phyloP scores from a whole-genome alignment of 148 eudicot species.

The Suaeda aralocaspica region DNA sequence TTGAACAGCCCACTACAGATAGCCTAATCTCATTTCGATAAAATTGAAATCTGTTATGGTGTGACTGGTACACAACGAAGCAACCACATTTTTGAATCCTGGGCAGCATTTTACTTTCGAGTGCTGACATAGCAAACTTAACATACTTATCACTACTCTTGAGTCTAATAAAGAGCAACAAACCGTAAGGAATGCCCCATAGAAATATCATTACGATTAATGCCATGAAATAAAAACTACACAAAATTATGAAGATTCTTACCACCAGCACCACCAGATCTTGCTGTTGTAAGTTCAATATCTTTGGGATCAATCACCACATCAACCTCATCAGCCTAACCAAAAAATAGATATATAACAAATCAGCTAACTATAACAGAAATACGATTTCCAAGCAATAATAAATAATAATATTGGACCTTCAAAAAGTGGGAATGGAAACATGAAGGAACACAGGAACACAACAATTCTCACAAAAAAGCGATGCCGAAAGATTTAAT shows the following conservation, averaged over 20 bases:
- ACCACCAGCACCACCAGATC: conserved; percentile 99
- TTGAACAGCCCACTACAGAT: no score
- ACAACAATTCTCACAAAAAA: neutral
- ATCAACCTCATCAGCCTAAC: conserved; percentile 96
- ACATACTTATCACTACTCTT: no score
- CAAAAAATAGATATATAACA: neutral
- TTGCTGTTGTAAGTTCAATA: conserved; percentile 92
- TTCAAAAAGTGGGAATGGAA: neutral
- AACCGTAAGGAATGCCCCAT: no score
- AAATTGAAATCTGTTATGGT: no score
- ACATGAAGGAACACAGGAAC: neutral
- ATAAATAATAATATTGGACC: neutral
- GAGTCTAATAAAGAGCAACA: no score
- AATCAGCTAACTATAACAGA: neutral
- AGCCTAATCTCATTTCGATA: no score
- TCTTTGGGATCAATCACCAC: conserved; percentile 97
- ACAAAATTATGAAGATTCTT: conserved; percentile 10
- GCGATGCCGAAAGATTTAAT: no score
- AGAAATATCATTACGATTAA: no score
- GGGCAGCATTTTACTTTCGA: no score
- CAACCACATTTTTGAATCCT: no score
- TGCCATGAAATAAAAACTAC: neutral
- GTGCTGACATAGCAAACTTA: no score
- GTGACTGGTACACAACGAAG: no score
- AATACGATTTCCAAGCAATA: neutral